A percentile compares a stretch with the other conserved stretches of the same genome.
These are phyloP conservation scores for Scutellaria minor DNA, from an alignment of 257 asterid genomes.

Conservation along the genomic window DNA sequence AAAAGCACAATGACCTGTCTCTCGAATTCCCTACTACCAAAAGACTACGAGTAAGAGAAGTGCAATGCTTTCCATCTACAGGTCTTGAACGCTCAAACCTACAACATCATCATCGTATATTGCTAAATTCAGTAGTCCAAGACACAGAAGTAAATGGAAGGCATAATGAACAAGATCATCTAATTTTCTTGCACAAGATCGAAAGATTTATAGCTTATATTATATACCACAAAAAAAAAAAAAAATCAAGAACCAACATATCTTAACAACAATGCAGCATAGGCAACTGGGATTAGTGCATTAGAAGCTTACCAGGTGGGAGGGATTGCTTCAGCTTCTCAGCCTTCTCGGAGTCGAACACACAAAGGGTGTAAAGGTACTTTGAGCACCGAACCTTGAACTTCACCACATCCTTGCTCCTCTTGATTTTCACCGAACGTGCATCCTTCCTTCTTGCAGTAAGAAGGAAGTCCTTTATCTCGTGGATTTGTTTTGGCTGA, in stretches of 20 bases:
- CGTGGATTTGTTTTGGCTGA: constrained; percentile 57
- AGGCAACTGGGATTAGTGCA: neutral
- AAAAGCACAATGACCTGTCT: neutral
- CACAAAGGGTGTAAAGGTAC: constrained; percentile 54
- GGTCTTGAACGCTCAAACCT: constrained; percentile 56
- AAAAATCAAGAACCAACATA: neutral
- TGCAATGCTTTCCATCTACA: constrained; percentile 29
- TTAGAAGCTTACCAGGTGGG: constrained; percentile 44
- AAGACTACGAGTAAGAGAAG: neutral
- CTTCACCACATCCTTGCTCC: constrained; percentile 51
- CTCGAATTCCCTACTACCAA: neutral
- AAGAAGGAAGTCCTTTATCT: constrained; percentile 58
- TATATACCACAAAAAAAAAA: constrained; percentile 8
- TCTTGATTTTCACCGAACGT: constrained; percentile 50
- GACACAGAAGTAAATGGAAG: neutral
- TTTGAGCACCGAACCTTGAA: constrained; percentile 60
- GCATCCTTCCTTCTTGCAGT: constrained; percentile 56
- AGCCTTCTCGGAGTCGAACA: constrained; percentile 54
- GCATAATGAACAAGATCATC: neutral
- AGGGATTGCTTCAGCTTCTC: constrained; percentile 54
- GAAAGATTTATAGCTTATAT: neutral
- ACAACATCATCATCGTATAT: constrained; percentile 12
- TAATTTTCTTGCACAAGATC: neutral
- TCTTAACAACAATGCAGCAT: neutral
- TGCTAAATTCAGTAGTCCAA: neutral